These are phyloP conservation scores for Glutinoglossum americanum DNA, from an alignment of 495 filamentous ascomycete genomes.

Conservation along the genomic window DNA sequence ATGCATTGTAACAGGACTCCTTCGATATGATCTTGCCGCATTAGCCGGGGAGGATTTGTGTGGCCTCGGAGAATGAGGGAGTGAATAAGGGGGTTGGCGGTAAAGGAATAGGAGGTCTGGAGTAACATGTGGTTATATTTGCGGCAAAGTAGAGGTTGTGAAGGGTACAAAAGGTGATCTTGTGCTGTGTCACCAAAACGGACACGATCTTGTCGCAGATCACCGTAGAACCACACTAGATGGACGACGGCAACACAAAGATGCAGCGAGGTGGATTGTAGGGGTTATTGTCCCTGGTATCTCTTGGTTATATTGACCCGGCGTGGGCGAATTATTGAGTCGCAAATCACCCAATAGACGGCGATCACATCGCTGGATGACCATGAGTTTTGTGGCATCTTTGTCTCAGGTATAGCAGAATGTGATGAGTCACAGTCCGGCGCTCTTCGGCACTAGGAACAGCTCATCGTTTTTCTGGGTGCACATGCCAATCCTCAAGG, in stretches of 20 bases:
- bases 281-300: background rate
- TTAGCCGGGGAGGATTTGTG: no score
- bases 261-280: background rate
- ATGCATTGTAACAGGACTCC: no score
- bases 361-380: background rate
- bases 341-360: background rate
- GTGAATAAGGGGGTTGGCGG: no score
- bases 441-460: background rate
- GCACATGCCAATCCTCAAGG: background rate
- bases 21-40: no score
- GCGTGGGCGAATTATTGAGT: background rate
- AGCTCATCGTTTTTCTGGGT: background rate
- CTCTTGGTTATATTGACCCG: background rate
- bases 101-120: no score
- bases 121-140: no score
- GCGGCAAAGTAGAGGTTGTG: background rate
- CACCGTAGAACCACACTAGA: background rate
- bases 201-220: background rate
- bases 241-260: background rate
- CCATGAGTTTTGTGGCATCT: background rate
- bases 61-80: no score
- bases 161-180: background rate
- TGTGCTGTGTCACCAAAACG: background rate
- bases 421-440: background rate
- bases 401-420: background rate